Base-by-base conservation (phyloP, 2,329 filamentous ascomycete species). In the Fonsecaea erecta region DNA sequence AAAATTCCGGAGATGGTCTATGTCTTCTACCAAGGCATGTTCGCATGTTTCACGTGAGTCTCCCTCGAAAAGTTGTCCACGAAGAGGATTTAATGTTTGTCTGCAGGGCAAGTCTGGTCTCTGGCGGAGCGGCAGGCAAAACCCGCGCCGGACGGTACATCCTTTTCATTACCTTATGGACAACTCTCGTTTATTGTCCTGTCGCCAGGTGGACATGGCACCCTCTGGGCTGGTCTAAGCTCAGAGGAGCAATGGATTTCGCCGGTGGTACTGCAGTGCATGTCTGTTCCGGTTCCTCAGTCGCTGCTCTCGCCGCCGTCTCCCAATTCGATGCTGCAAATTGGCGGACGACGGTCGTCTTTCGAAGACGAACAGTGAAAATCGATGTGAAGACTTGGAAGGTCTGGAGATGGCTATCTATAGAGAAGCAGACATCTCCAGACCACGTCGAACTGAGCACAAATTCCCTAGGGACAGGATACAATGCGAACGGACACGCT, bases 1-100 rank as follows among this genome's bases (percentile, higher is more conserved):
- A 60, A 60, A 30, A 60, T 60, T 18, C 57, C 57, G n/a, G 57
- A 60, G 40, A 60, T 60, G 57, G 57, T 60, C 18, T 60, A 60
- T 52, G 57, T 60, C 57, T 60, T 60, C 32, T 60, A 60, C 48
- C 57, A 60, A 52, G 57, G 57, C 30, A 60, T 60, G 57, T 60
- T 60, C 35, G 57, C 57, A n/a, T 60, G 57, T 30, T 60, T 60
- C 57, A 60, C 57, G 57, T 60, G 43, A 53, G 57, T 52, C 9
- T 11, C 14, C 21, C 14, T 18, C 7, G 30, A 8, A 14, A 3
- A 21, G 5, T 53, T 12, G 48, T 52, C 5, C 12, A 48, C 35
- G 9, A 11, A 7, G 12, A 21, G 28, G n/a, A 26, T 7, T 28
- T 52, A 60, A 35, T 8, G n/a, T 28, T 18, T 21, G 32, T 40